Conservation (phyloP, 164 flowering plant genomes). For the Brasenia schreberi region DNA sequence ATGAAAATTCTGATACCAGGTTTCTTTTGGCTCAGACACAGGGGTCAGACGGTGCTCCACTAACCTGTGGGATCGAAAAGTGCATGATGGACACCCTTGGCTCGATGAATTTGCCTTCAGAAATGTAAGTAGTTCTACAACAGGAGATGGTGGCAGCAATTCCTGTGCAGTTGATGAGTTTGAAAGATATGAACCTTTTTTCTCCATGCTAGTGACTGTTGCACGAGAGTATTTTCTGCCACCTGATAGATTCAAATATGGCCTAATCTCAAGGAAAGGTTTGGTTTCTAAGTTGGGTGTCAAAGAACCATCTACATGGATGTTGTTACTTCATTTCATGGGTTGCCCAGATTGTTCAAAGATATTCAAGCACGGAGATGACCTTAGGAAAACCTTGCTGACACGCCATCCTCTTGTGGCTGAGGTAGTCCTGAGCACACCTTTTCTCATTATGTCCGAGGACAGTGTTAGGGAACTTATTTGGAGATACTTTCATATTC, state of each 20-base stretch:
- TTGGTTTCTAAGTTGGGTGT: constrained; percentile 50
- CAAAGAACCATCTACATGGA: constrained; percentile 44
- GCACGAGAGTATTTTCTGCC: constrained; percentile 67
- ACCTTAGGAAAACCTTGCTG: constrained; percentile 26
- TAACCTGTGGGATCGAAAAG: constrained; percentile 35
- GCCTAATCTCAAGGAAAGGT: constrained; percentile 44
- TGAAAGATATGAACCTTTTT: constrained; percentile 40
- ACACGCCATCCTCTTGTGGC: constrained; percentile 25
- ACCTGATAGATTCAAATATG: constrained; percentile 66
- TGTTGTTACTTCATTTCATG: constrained; percentile 28
- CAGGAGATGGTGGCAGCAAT: constrained; percentile 8
- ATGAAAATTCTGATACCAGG: constrained; percentile 7
- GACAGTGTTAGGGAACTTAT: no score
- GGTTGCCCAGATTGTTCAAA: constrained; percentile 69
- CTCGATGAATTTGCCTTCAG: constrained; percentile 25
- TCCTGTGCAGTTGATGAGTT: constrained; percentile 49
- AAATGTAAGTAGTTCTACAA: constrained; percentile 22
- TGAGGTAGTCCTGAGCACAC: constrained; percentile 36
- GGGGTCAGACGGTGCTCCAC: constrained; percentile 30
- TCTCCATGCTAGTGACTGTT: constrained; percentile 32
- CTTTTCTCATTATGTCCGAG: no score
- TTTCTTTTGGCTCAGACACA: constrained; percentile 21
- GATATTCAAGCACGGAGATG: constrained; percentile 39
- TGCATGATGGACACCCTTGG: constrained; percentile 31
- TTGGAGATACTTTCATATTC: no score